Evolutionary conservation across 352 stramenopile species (phyloP).

Genomic region (Globisporangium splendens): DNA sequence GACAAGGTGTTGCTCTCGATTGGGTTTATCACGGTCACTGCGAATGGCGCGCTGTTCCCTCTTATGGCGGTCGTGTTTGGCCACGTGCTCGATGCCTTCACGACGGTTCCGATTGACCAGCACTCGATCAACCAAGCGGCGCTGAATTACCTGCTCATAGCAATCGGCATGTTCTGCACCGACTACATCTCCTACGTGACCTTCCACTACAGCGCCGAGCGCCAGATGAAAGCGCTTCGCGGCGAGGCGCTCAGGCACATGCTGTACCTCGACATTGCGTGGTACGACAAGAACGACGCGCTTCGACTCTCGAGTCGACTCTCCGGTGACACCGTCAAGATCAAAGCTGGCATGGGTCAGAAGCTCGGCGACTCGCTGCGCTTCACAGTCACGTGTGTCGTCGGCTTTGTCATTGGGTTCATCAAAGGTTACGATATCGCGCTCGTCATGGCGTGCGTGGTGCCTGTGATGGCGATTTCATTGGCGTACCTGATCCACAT

Average conservation of each 20-base stretch:
- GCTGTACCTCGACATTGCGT: constrained; percentile 40
- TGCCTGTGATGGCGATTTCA: constrained; percentile 29
- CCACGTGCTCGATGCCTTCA: constrained; percentile 28
- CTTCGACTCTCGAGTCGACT: constrained; percentile 31
- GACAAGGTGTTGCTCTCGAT: constrained; percentile 30
- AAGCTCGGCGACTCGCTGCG: constrained; percentile 37
- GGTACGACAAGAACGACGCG: constrained; percentile 39
- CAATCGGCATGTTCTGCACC: constrained; percentile 22
- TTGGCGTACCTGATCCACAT: constrained; percentile 35
- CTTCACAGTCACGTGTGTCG: constrained; percentile 27
- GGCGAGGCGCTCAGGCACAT: constrained; percentile 31
- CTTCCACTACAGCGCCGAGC: constrained; percentile 33
- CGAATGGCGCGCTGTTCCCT: constrained; percentile 37
- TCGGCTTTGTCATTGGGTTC: constrained; percentile 39
- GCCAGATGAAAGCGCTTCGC: constrained; percentile 38
- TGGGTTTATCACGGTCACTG: constrained; percentile 19
- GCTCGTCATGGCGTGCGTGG: constrained; percentile 33
- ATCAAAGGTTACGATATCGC: constrained; percentile 36
- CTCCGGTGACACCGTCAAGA: constrained; percentile 32
- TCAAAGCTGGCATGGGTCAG: constrained; percentile 43
- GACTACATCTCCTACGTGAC: constrained; percentile 28
- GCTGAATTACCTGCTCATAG: constrained; percentile 15
- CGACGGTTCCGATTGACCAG: constrained; percentile 23
- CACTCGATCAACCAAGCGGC: constrained; percentile 11
- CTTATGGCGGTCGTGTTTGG: constrained; percentile 46